Evolutionary conservation across 1,284 basidiomycete genomes (phyloP), one percentile per base, ranked within the genome.

Genomic region (Austropuccinia psidii): DNA sequence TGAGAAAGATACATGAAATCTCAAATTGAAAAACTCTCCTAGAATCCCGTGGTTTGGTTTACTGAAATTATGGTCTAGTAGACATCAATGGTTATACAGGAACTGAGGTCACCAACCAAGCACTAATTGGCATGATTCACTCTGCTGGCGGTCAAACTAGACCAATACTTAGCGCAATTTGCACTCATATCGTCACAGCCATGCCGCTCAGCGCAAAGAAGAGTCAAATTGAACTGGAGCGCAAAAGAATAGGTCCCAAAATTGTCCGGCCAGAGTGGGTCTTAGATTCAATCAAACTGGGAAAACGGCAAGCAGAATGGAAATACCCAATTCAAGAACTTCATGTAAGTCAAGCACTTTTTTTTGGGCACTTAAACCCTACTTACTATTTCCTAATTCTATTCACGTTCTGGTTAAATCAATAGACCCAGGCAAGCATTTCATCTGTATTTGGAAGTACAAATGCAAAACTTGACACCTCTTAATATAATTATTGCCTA

Each of bases 41-140:
- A 11, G 24, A 13, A 27, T 27, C 35, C 55, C 27, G 55, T n/a
- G 35, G 17, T 31, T 35, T 39, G 21, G 35, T 52, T 35, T 58
- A 35, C 35, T 33, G n/a, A 17, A 54, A 41, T 13, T 21, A 24
- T 3, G 35, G 19, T n/a, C 35, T 60, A 60, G n/a, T n/a, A 64
- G 58, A 73, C 47, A 64, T 73, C 37, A 73, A 62, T 35, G 70
- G 70, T 15, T 73, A 73, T 37, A 73, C 70, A 27, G 70, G 70
- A n/a, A 37, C 37, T n/a, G 45, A 72, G 17, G 21, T 54, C 17
- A 52, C 47, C 15, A 73, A 73, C 35, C 58, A 62, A 43, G 60
- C 31, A 21, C 37, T 73, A 17, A 73, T 65, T 39, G 19, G 24
- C 27, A 55, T 64, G 39, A 55, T 73, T 29, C 45, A 55, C 50